Conservation (phyloP, 2,329 filamentous ascomycete species). For the Calonectria henricotiae region DNA sequence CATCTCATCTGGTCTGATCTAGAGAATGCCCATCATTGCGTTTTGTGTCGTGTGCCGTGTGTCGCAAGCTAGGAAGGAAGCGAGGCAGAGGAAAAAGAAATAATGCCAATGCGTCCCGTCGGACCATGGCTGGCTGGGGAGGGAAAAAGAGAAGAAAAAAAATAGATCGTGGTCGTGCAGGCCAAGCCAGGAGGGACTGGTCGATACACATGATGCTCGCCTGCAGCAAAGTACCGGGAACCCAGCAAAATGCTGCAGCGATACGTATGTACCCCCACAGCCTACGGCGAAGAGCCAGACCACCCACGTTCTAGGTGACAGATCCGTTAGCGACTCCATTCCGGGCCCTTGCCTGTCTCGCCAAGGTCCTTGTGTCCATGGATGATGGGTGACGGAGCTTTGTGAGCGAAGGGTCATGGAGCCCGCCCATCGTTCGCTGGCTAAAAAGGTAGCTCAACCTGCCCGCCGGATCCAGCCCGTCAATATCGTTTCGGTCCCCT, state of each 20-base stretch:
- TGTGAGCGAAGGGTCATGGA: conserved; percentile 28
- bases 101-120: conserved; percentile 31
- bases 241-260: conserved; percentile 23
- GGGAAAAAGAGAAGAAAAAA: not conserved
- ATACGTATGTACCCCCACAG: conserved; percentile 23
- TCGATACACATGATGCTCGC: conserved; percentile 25
- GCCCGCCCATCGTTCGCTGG: conserved; percentile 44
- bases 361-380: conserved; percentile 40
- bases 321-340: conserved; percentile 51
- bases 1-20: conserved; percentile 23
- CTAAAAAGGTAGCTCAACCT: conserved; percentile 53
- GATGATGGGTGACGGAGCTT: conserved; percentile 40
- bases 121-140: conserved; percentile 18
- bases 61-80: conserved; percentile 18
- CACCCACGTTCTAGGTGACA: conserved; percentile 49
- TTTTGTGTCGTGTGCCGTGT: conserved; percentile 24
- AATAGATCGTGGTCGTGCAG: not conserved
- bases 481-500: conserved; percentile 49
- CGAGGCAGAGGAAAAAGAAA: conserved; percentile 21
- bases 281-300: conserved; percentile 32
- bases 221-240: conserved; percentile 24
- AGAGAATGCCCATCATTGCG: conserved; percentile 5
- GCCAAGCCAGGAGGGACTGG: conserved; percentile 17
- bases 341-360: conserved; percentile 50
- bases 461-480: conserved; percentile 53